Base-by-base conservation (phyloP, 495 filamentous ascomycete genomes). In the Corynascus novoguineensis region DNA sequence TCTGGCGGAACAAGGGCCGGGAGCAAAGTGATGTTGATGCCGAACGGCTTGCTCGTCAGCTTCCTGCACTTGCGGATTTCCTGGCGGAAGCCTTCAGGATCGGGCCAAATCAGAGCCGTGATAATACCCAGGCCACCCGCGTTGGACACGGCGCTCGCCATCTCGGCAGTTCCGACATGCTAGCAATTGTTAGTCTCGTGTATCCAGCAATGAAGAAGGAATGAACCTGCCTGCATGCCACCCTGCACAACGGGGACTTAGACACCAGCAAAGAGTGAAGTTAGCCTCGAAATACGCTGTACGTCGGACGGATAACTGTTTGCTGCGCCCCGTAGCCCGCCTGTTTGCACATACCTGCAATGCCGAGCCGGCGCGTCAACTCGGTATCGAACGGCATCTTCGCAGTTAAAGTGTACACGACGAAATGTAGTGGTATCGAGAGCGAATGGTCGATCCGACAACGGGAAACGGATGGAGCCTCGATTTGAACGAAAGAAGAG, bases 161-260 rank as follows among this genome's bases (percentile, higher is more conserved):
- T 81, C 73, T 96, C 92, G 45, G 92, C 92, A 69, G 90, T 91
- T 65, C 88, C 88, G 44, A 85, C 71, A 64, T 72, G 65, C 68
- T 73, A 32, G 1, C 31, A 6, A 24, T 27, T 49, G 61, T 69
- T 64, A 69, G 63, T 46, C 27, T 29, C 5, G 4, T 42, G 21
- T 8, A 2, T 9, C 29, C 14, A 7, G 15, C 15, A 4, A 29
- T 19, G 27, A 32, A n/a, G 14, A 64, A 21, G 78, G 46, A 21
- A 32, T n/a, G n/a, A 32, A 64, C 67, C 64, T 64, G 66, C 66
- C 58, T 71, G 67, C 70, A 96, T 97, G 54, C 93, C 93, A 69
- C 93, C 93, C 79, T 98, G 93, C 44, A 98, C 89, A n/a, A 98
- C 79, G 56, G 93, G 93, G 61, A 97, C 90, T 93, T 59, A n/a